A percentile compares a stretch with the other conserved stretches of the same genome.
Conservation (phyloP, 1,284 basidiomycete species). For the Inonotus hispidus region DNA sequence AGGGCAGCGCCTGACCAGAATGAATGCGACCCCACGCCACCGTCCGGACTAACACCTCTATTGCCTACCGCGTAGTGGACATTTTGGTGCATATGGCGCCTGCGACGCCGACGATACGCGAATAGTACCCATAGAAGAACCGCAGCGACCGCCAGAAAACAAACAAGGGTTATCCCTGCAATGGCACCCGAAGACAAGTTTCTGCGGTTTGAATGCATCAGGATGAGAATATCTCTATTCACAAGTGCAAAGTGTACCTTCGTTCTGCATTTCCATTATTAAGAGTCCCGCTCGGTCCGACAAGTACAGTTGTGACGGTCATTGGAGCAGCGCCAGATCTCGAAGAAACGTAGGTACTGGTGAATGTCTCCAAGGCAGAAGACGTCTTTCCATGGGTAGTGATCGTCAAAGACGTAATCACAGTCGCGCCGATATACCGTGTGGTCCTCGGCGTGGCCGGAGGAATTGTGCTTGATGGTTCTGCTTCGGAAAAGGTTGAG, state of each 20-base stretch:
- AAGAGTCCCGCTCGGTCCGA: slow-evolving; percentile 11
- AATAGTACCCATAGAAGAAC: slow-evolving; percentile 11
- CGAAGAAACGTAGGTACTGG: slow-evolving; percentile 3
- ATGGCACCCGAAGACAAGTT: slow-evolving; percentile 9
- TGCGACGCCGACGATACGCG: slow-evolving; percentile 4
- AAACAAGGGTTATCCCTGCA: slow-evolving; percentile 8
- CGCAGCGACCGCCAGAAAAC: background rate
- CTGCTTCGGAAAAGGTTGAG: background rate
- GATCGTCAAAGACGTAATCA: background rate
- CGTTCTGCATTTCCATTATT: background rate
- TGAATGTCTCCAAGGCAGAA: slow-evolving; percentile 8
- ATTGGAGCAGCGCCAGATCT: background rate
- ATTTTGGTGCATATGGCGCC: slow-evolving; percentile 2
- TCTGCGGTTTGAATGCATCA: background rate
- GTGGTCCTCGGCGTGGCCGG: background rate
- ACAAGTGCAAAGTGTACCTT: background rate
- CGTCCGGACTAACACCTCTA: background rate
- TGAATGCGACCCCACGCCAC: background rate
- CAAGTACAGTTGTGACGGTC: slow-evolving; percentile 12
- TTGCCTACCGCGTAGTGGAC: background rate
- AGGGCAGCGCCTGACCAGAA: background rate
- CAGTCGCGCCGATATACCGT: background rate
- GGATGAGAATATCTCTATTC: background rate
- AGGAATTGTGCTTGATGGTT: background rate
- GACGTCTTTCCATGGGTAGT: background rate